Evolutionary conservation across 2,329 filamentous ascomycete species (phyloP), one percentile per base, ranked within the genome.

Genomic region (Sporothrix variecibatus): DNA sequence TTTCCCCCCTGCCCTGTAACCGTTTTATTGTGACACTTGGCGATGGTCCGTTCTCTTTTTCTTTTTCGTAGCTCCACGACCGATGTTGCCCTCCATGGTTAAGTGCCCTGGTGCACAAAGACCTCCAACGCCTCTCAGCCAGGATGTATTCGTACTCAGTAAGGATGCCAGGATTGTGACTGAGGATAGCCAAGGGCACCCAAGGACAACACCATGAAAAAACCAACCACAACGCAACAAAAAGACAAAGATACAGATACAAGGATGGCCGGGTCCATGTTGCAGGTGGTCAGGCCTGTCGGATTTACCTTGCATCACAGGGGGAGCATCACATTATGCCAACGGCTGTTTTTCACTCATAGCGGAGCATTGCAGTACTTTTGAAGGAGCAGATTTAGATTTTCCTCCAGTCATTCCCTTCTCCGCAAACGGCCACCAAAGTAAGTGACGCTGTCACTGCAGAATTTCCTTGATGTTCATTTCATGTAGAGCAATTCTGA

Each of bases 201-300:
- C 51, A 28, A 26, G 23, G 51, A 60, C 15, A 20, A 3, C 40
- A 43, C 40, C 40, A 43, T 43, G 38, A 40, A 40, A 40, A 43
- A 12, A 17, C 15, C 3, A 49, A 20, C 34, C 34, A 34, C 34
- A 34, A 34, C 34, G 34, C 56, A 5, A 28, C n/a, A 58, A 28
- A 26, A 34, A 12, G 12, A 34, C 28, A 6, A 11, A 17, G 28
- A 6, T 15, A 28, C n/a, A 58, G 26, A 28, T 5, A 58, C 8
- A 23, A 53, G 65, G 67, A 69, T 69, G 67, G 43, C 46, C 15
- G 46, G 64, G 67, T 69, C 46, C 67, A 51, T 34, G 46, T 53
- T 38, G 67, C 67, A 69, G 28, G 23, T 53, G 12, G 64, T 9
- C 40, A 31, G 43, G 23, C n/a, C 40, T 28, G 40, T 31, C 46